Evolutionary conservation across 306 rosid genomes (phyloP), one percentile per base, ranked within the genome.

Genomic region (Dryas drummondii): DNA sequence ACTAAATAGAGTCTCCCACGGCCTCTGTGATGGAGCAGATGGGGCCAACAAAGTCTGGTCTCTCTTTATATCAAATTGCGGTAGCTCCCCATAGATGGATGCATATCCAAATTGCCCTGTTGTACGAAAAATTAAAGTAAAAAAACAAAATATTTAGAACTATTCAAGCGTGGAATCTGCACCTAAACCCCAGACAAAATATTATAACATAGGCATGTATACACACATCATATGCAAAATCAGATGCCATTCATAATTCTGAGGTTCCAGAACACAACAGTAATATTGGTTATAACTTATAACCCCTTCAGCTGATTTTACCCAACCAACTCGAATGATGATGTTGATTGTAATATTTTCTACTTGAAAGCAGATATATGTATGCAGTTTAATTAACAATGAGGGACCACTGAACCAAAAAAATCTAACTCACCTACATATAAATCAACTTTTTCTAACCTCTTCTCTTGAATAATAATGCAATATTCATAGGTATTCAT

Each of bases 1-100:
- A 73, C 84, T 82, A 74, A 92, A 92, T 71, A 90, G 82, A 81
- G 96, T 89, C 81, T 86, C 97, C 99, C 99, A 92, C 22, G 97
- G 91, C 81, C 97, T 82, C 76, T 83, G 87, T 17, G 98, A 90
- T 66, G 91, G 89, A 72, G 79, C 76, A 44, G 91, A 84, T 48
- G 87, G 81, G 75, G 78, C 65, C n/a, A 70, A 73, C 7, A 74
- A 56, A 48, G 68, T 40, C 70, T 69, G 78, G 74, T 73, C 84
- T 79, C 73, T 86, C 82, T 84, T 84, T 77, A 78, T 32, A 52
- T 91, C 86, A 66, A 86, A 82, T 73, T 79, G 77, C 0, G 96
- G 92, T 26, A 94, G 80, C 82, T 90, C 93, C 37, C 97, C 96
- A 58, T 90, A 94, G 58, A 94, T 65, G 70, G 97, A 84, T 4